Evolutionary conservation across 2,329 filamentous ascomycete genomes (phyloP).

Genomic region (Fusarium sp.): DNA sequence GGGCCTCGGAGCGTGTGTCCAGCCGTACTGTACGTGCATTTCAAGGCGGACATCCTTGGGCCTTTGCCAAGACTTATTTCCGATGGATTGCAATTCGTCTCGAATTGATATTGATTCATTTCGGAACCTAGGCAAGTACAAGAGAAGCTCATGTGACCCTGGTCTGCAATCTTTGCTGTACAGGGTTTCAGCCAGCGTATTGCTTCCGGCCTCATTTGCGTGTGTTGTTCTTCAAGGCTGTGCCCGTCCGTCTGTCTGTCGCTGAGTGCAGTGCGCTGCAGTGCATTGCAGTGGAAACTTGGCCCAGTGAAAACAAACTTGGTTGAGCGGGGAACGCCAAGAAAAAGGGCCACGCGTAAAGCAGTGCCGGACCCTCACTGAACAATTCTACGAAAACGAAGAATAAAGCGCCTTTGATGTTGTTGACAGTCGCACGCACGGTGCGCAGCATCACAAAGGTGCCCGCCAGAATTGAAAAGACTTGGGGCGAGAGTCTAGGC

Average conservation of each 20-base stretch:
- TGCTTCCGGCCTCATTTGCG: too few relatives aligned
- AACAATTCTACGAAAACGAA: background rate
- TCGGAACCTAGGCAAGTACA: slow-evolving; percentile 18
- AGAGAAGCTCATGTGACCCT: background rate
- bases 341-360: slow-evolving; percentile 23
- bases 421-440: background rate
- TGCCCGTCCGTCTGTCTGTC: background rate
- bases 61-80: slow-evolving; percentile 22
- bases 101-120: slow-evolving; percentile 32
- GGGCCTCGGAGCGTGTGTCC: too few relatives aligned
- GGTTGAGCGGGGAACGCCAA: slow-evolving; percentile 27
- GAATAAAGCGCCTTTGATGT: background rate
- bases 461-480: background rate
- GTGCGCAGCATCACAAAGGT: background rate
- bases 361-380: background rate
- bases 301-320: background rate
- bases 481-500: slow-evolving; percentile 2
- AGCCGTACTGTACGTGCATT: slow-evolving; percentile 1
- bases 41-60: background rate
- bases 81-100: slow-evolving; percentile 18
- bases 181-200: slow-evolving; percentile 3
- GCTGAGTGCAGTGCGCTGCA: too few relatives aligned
- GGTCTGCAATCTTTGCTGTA: slow-evolving; percentile 12
- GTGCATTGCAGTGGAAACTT: too few relatives aligned
- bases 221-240: background rate